A percentile compares a stretch with the other conserved stretches of the same genome.
Conservation (phyloP, 169 alveolate species). For the Eimeria brunetti region DNA sequence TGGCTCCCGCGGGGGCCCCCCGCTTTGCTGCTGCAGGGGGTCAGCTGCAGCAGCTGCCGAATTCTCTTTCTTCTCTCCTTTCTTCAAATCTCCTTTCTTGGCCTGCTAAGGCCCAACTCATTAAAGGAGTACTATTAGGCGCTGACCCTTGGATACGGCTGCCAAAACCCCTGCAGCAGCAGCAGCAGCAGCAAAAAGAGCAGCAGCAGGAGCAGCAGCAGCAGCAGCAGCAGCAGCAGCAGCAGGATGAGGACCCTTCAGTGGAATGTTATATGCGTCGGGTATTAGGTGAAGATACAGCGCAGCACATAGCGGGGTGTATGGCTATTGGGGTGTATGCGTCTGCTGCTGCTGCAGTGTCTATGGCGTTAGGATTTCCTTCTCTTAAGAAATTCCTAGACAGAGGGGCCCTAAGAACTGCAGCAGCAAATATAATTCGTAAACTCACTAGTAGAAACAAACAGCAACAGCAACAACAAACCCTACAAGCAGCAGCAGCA, state of each 20-base stretch:
- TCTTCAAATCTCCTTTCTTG: conserved; percentile 18
- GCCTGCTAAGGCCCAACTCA: conserved; percentile 4
- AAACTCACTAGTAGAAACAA: not conserved
- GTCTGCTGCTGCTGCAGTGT: conserved; percentile 12
- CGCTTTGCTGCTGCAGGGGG: conserved; percentile 48
- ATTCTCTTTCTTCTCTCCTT: conserved; percentile 26
- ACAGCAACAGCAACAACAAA: not conserved
- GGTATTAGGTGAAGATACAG: conserved; percentile 50
- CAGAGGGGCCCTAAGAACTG: conserved; percentile 5
- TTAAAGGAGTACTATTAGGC: conserved; percentile 13
- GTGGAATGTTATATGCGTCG: not conserved
- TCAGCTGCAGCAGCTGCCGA: not conserved
- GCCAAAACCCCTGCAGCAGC: too few relatives aligned
- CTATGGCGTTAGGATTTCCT: conserved; percentile 34
- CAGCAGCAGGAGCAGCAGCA: not conserved
- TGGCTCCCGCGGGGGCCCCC: conserved; percentile 10
- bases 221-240: conserved; percentile 10
- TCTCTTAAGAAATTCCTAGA: conserved; percentile 19
- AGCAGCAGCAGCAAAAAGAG: too few relatives aligned
- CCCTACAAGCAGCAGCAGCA: too few relatives aligned
- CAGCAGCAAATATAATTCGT: not conserved
- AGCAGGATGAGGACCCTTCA: not conserved
- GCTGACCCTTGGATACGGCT: conserved; percentile 23
- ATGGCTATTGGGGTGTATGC: conserved; percentile 64
- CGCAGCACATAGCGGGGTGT: not conserved